Evolutionary conservation across 2,329 filamentous ascomycete genomes (phyloP), one percentile per base, ranked within the genome.

Genomic region (Fusarium concolor): DNA sequence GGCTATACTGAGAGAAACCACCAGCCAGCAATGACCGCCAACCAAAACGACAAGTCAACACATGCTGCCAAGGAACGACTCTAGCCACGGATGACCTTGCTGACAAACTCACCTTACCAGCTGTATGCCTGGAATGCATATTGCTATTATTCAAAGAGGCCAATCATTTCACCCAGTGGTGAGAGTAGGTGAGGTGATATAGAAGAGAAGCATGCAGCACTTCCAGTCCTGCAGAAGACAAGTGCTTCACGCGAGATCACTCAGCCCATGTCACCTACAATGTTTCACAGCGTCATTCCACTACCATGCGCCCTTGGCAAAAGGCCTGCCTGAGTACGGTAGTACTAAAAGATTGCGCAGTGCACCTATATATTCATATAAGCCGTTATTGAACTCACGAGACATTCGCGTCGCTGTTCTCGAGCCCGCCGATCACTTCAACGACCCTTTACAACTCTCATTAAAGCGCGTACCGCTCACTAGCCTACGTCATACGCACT

Each of bases 391-490:
- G 17, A 28, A 49, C 41, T 22, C 60, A 14, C 45, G 43, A 20
- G 52, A 53, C 9, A 66, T 43, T 15, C 60, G 63, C 2, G 33
- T 66, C 15, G 55, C 63, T 20, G 10, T 66, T 12, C 46, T 66
- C 15, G 63, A 66, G n/a, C 60, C 63, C 6, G 63, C 60, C 12
- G 38, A 56, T 22, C 11, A 26, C 28, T 60, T 66, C 29, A 43
- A 47, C 17, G 63, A 60, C 2, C 46, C 60, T 3, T 26, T 66
- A 3, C 60, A 50, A 6, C 31, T 66, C 3, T 47, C 41, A 5
- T 35, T 64, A 7, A 66, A 61, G 18, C 63, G 60, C 22, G 55
- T 66, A 15, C 53, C 60, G 14, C 60, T 66, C 11, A 50, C 31
- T 12, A 46, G 39, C 10, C 51, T 60, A 3, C 33, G 35, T 5